Conservation (phyloP, 2,329 filamentous ascomycete genomes). For the Pseudogymnoascus sp. region DNA sequence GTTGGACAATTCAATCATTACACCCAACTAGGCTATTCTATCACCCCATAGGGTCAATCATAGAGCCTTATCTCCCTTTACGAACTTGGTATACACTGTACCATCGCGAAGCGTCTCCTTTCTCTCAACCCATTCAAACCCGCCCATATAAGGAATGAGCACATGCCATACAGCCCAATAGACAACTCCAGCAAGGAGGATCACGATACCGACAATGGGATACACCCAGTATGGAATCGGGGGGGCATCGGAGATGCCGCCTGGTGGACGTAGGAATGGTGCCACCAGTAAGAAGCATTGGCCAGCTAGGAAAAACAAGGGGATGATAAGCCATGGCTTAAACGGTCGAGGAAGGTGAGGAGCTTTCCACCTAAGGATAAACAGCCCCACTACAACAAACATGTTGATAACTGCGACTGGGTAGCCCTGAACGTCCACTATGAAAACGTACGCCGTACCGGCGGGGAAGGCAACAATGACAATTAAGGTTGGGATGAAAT, state of each 20-base stretch:
- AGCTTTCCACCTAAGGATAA: conserved; percentile 22
- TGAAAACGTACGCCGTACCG: conserved; percentile 28
- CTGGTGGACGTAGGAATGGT: conserved; percentile 34
- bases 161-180: conserved; percentile 29
- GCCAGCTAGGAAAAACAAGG: conserved; percentile 31
- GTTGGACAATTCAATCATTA: background rate
- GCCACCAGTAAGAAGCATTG: conserved; percentile 35
- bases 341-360: conserved; percentile 31
- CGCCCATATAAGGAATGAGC: conserved; percentile 17
- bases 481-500: conserved; percentile 53
- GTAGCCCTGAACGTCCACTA: conserved; percentile 31
- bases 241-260: conserved; percentile 31
- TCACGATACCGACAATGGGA: conserved; percentile 34
- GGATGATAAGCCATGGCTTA: conserved; percentile 30
- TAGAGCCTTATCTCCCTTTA: conserved; percentile 15
- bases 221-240: conserved; percentile 38
- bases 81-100: conserved; percentile 22
- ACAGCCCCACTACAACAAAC: conserved; percentile 27
- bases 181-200: conserved; percentile 30
- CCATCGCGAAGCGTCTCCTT: conserved; percentile 22
- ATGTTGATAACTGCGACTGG: conserved; percentile 28
- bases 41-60: background rate
- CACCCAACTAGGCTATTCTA: background rate
- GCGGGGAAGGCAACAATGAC: conserved; percentile 43
- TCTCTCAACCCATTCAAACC: conserved; percentile 15